Conservation (phyloP, 2,329 filamentous ascomycete genomes). For the Hymenoscyphus linearis region DNA sequence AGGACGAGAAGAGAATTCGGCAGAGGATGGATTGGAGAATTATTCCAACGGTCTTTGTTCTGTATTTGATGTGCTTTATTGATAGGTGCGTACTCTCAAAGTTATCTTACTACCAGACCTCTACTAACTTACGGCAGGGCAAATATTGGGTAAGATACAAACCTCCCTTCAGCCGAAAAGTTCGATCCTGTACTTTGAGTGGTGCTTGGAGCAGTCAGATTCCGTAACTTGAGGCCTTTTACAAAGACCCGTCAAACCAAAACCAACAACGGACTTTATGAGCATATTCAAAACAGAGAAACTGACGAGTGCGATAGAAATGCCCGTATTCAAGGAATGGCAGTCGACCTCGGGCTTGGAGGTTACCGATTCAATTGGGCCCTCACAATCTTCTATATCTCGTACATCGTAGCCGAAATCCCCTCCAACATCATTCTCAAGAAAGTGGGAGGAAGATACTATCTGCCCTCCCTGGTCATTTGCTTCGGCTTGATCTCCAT, state of each 20-base stretch:
- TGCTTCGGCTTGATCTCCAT: slow-evolving; percentile 42
- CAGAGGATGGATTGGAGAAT: slow-evolving; percentile 13
- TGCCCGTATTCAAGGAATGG: slow-evolving; percentile 57
- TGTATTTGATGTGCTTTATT: slow-evolving; percentile 19
- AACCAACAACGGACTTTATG: background rate
- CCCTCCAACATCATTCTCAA: slow-evolving; percentile 35
- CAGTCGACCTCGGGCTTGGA: slow-evolving; percentile 47
- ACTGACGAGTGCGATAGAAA: slow-evolving; percentile 41
- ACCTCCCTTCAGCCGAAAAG: background rate
- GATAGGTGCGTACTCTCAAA: slow-evolving; percentile 7
- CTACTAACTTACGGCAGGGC: background rate
- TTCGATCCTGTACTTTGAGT: background rate
- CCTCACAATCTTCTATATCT: slow-evolving; percentile 55
- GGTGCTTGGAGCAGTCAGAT: background rate
- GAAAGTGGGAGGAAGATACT: slow-evolving; percentile 32
- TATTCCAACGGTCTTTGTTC: slow-evolving; percentile 11
- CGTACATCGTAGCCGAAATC: slow-evolving; percentile 56
- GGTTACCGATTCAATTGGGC: slow-evolving; percentile 53
- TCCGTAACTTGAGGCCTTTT: background rate
- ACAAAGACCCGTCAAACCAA: background rate
- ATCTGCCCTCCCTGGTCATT: slow-evolving; percentile 37
- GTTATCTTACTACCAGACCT: background rate
- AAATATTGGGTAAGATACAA: slow-evolving; percentile 5
- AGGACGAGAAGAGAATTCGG: slow-evolving; percentile 15
- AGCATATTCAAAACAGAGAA: background rate